Conservation (phyloP, 139 green algal genomes). For the Chlorella sp. region DNA sequence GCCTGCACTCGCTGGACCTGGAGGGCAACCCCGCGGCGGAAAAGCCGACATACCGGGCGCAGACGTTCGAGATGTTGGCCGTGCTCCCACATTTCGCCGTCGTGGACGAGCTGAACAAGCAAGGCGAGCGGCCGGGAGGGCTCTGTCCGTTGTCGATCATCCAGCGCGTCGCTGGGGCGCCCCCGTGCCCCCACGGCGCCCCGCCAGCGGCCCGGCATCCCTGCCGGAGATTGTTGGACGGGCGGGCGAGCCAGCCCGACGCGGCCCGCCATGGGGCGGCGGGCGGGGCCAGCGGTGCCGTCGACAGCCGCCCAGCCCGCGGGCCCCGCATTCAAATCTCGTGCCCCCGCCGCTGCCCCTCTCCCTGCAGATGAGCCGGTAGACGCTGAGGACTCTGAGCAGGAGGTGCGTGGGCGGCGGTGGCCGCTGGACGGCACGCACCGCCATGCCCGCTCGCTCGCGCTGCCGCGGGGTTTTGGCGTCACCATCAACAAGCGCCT, state of each 20-base stretch:
- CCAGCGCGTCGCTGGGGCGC: too few relatives aligned
- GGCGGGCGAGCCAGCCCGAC: too few relatives aligned
- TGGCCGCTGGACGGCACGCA: background rate
- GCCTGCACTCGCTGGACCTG: constrained; percentile 27
- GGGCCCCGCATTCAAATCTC: background rate
- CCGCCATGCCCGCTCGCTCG: background rate
- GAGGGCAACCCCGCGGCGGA: constrained; percentile 17
- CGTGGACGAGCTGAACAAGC: constrained; percentile 40
- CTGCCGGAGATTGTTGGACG: background rate
- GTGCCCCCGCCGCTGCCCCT: background rate
- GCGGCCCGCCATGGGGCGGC: too few relatives aligned
- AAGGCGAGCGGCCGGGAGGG: background rate
- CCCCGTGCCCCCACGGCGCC: too few relatives aligned
- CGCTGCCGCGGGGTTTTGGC: background rate
- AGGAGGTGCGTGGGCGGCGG: background rate
- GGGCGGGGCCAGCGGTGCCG: too few relatives aligned
- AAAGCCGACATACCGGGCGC: background rate
- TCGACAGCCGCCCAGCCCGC: background rate
- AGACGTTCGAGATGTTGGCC: constrained; percentile 37
- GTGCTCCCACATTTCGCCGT: constrained; percentile 25
- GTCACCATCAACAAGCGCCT: too few relatives aligned
- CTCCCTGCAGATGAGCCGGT: constrained; percentile 20
- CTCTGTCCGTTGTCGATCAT: too few relatives aligned
- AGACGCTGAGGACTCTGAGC: constrained; percentile 10
- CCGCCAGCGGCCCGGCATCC: too few relatives aligned